phyloP scores from a whole-genome alignment of 2,329 filamentous ascomycete genomes.

The Aspergillus sp. region DNA sequence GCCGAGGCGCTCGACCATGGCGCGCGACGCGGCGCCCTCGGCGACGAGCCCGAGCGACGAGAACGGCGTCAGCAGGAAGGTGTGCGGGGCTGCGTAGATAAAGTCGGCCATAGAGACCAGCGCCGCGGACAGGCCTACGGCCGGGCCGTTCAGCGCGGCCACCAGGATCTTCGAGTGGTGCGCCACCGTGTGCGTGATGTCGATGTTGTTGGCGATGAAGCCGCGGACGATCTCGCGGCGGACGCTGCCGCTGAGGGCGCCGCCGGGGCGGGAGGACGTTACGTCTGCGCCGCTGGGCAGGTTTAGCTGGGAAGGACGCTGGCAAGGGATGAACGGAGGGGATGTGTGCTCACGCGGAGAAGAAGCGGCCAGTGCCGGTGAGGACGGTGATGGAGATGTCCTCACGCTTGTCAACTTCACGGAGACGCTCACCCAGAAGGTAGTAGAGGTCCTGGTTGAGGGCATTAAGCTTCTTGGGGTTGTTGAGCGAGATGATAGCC shows the following conservation, averaged over 20 bases:
- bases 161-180: conserved; percentile 92
- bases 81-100: conserved; percentile 76
- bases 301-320: neutral
- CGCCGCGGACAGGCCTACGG: conserved; percentile 82
- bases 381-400: conserved; percentile 83
- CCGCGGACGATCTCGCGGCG: conserved; percentile 62
- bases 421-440: conserved; percentile 67
- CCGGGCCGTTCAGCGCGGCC: conserved; percentile 86
- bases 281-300: conserved; percentile 73
- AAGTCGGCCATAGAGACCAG: conserved; percentile 84
- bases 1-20: conserved; percentile 77
- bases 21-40: conserved; percentile 77
- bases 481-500: conserved; percentile 83
- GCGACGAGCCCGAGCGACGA: conserved; percentile 83
- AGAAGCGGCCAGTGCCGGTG: conserved; percentile 74
- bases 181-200: conserved; percentile 87
- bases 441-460: conserved; percentile 72
- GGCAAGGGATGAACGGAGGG: neutral
- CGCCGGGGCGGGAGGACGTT: conserved; percentile 49
- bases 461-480: conserved; percentile 83
- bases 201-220: conserved; percentile 84
- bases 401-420: conserved; percentile 73
- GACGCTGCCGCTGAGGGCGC: conserved; percentile 38
- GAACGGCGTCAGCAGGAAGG: conserved; percentile 90
- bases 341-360: conserved; percentile 73